Evolutionary conservation across 345 rosid genomes (phyloP).

Genomic region (Rhizophora apiculata): DNA sequence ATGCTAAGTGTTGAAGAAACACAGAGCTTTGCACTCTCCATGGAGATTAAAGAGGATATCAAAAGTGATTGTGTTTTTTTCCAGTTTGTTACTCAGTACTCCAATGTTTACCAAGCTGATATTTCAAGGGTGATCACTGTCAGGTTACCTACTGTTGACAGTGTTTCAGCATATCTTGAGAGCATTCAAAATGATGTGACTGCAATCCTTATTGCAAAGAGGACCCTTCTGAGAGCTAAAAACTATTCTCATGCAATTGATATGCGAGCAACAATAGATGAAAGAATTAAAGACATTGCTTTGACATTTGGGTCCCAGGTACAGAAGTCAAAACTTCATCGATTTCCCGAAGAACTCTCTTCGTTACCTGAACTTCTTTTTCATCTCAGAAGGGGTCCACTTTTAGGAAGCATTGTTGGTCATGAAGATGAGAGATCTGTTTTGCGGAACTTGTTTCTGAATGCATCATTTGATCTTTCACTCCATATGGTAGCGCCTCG

Average conservation of each 20-base stretch:
- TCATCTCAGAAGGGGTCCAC: slow-evolving; percentile 89
- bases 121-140: slow-evolving; percentile 81
- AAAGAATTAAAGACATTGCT: slow-evolving; percentile 87
- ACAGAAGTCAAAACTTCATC: slow-evolving; percentile 73
- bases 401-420: slow-evolving; percentile 91
- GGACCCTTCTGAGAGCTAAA: slow-evolving; percentile 78
- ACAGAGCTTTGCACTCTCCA: slow-evolving; percentile 77
- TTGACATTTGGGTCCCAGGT: slow-evolving; percentile 73
- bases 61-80: slow-evolving; percentile 62
- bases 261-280: slow-evolving; percentile 73
- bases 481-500: slow-evolving; percentile 95
- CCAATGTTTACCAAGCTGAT: slow-evolving; percentile 84
- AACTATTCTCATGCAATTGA: slow-evolving; percentile 58
- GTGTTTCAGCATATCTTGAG: slow-evolving; percentile 76
- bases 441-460: slow-evolving; percentile 75
- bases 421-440: slow-evolving; percentile 97
- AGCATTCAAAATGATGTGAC: slow-evolving; percentile 84
- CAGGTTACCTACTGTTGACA: slow-evolving; percentile 77
- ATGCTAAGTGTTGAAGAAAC: slow-evolving; percentile 95
- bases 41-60: slow-evolving; percentile 87
- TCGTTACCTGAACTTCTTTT: slow-evolving; percentile 77
- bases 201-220: slow-evolving; percentile 83
- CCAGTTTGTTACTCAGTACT: slow-evolving; percentile 78
- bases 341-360: slow-evolving; percentile 82
- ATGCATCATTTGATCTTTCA: slow-evolving; percentile 89